These are phyloP conservation scores for Collybiopsis confluens DNA, from an alignment of 768 basidiomycete species.

Conservation along the genomic window DNA sequence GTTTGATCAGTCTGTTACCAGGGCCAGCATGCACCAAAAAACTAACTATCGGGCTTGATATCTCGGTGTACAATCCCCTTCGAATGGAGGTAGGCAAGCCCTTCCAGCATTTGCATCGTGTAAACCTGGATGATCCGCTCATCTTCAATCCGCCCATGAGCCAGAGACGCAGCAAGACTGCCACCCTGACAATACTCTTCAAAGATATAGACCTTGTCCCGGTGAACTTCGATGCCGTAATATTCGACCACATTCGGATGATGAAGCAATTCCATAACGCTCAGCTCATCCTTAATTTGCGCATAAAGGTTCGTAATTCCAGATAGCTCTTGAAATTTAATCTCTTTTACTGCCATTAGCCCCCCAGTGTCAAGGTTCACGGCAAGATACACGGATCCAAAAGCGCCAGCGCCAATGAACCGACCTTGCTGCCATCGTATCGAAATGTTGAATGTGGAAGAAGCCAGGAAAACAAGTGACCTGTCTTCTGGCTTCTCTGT, in stretches of 20 bases:
- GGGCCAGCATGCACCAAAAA: background rate
- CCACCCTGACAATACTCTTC: constrained; percentile 98
- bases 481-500: constrained; percentile 92
- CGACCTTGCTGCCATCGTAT: constrained; percentile 98
- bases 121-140: constrained; percentile 95
- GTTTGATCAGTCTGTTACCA: constrained; percentile 9
- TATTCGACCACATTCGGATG: constrained; percentile 99
- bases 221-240: constrained; percentile 97
- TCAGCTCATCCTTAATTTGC: constrained; percentile 93
- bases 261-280: constrained; percentile 96
- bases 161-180: constrained; percentile 81
- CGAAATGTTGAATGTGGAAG: constrained; percentile 92
- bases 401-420: constrained; percentile 98
- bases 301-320: constrained; percentile 84
- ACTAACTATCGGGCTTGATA: constrained; percentile 97
- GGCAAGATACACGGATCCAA: constrained; percentile 98
- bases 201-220: constrained; percentile 98
- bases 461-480: constrained; percentile 90
- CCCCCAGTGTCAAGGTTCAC: constrained; percentile 94
- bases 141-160: constrained; percentile 94
- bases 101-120: constrained; percentile 95
- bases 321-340: constrained; percentile 91
- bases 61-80: constrained; percentile 93
- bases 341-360: constrained; percentile 99
- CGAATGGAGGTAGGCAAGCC: constrained; percentile 89